Evolutionary conservation across 2,329 filamentous ascomycete species (phyloP), one percentile per base, ranked within the genome.

Genomic region (Aspergillus latus): DNA sequence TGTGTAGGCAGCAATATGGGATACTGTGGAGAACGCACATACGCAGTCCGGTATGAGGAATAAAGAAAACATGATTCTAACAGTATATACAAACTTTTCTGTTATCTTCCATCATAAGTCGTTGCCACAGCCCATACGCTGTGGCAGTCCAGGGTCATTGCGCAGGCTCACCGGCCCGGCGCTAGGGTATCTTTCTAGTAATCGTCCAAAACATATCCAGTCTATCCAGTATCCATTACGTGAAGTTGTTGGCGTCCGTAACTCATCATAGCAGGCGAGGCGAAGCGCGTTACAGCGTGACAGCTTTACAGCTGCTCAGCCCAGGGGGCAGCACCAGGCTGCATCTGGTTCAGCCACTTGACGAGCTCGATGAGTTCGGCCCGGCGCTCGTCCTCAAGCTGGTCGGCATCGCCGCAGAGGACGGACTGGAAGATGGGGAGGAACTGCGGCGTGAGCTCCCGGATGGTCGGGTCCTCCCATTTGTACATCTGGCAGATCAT

Each of bases 401-500:
- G 77, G 54, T 78, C 74, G 52, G 73, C 68, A 15, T 78, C 75
- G 47, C 74, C 73, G 51, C 67, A 72, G 26, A 80, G 71, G 15
- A 80, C 78, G 29, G 75, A 66, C 64, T 79, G 72, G 70, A 80
- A 77, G 63, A 80, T 69, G 13, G 78, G 76, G 32, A 79, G 68
- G 43, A 80, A 69, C 48, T 73, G 72, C 2, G 76, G 76, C 3
- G 78, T 80, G 29, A 79, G 72, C 46, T 73, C 68, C 49, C 72
- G 73, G 58, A 80, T 71, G 46, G 75, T 78, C 16, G 71, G 62
- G 60, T 80, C 75, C 59, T 78, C 75, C 68, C 73, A 75, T 63
- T 78, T 78, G 68, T 79, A 97, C 62, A 97, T 83, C 74, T 89
- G 87, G 74, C 90, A 88, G 68, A 99, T 88, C 84, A 92, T 95